Conservation (phyloP, 352 stramenopile genomes). For the Phytopythium chamaehyphon region DNA sequence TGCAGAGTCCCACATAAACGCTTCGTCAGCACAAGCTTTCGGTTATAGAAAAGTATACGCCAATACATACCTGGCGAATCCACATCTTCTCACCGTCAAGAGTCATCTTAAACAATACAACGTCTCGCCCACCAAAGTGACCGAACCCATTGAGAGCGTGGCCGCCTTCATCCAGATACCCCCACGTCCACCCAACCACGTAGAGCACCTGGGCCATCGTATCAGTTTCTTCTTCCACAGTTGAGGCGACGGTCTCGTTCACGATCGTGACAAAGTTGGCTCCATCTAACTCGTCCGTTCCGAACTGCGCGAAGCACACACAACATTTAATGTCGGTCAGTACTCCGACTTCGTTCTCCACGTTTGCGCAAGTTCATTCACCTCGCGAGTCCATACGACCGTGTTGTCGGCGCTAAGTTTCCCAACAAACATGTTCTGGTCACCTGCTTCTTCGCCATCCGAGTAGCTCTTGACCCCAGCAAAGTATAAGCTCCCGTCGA, state of each 20-base stretch:
- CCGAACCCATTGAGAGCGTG: conserved; percentile 73
- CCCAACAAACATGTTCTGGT: conserved; percentile 55
- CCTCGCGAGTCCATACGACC: conserved; percentile 50
- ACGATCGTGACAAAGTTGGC: conserved; percentile 48
- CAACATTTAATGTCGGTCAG: background rate
- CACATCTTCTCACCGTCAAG: conserved; percentile 52
- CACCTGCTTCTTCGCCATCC: conserved; percentile 9
- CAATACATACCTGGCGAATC: conserved; percentile 44
- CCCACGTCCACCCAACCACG: conserved; percentile 63
- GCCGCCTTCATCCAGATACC: conserved; percentile 59
- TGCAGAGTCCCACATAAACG: too few species aligned
- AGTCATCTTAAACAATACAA: conserved; percentile 58
- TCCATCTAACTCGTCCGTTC: conserved; percentile 47
- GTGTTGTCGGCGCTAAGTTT: conserved; percentile 36
- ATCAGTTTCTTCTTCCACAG: conserved; percentile 4
- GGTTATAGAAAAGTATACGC: background rate
- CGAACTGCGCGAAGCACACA: conserved; percentile 28
- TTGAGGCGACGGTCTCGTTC: conserved; percentile 26
- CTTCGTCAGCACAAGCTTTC: too few species aligned
- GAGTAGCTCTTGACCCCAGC: conserved; percentile 40
- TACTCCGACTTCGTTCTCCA: too few species aligned
- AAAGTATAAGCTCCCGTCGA: conserved; percentile 52
- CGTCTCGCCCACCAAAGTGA: conserved; percentile 60
- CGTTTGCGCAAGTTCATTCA: conserved; percentile 2
- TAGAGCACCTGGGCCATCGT: conserved; percentile 35